phyloP scores from a whole-genome alignment of 1,139 yeast genomes.

The Meyerozyma sp. region DNA sequence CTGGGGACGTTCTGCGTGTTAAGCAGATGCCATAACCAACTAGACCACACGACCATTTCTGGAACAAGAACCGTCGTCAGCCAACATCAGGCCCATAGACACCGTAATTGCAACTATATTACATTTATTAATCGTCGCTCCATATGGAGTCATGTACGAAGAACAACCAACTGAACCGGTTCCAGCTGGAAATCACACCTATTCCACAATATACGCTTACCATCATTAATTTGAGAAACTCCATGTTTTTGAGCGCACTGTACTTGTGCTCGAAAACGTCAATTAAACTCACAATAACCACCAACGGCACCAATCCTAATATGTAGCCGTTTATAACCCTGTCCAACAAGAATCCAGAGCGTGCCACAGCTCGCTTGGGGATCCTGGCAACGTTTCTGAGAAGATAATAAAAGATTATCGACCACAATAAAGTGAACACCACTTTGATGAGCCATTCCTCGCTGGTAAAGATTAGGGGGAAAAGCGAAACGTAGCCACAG shows the following conservation, averaged over 20 bases:
- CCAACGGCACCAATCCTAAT: slow-evolving; percentile 62
- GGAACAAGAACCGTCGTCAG: background rate
- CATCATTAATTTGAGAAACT: slow-evolving; percentile 75
- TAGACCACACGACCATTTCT: slow-evolving; percentile 62
- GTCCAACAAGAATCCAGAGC: slow-evolving; percentile 54
- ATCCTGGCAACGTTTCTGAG: slow-evolving; percentile 61
- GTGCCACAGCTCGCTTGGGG: slow-evolving; percentile 42
- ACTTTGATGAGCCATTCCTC: slow-evolving; percentile 75
- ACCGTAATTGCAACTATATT: background rate
- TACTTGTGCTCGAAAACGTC: slow-evolving; percentile 53
- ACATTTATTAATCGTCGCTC: slow-evolving; percentile 19
- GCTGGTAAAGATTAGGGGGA: slow-evolving; percentile 81
- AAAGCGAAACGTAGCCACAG: slow-evolving; percentile 82
- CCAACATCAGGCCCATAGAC: background rate
- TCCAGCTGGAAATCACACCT: slow-evolving; percentile 86
- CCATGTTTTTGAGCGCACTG: slow-evolving; percentile 46
- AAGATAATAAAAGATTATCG: slow-evolving; percentile 67
- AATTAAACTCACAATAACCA: slow-evolving; percentile 47
- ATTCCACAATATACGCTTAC: slow-evolving; percentile 82
- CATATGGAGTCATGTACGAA: slow-evolving; percentile 70
- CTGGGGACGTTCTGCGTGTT: slow-evolving; percentile 99
- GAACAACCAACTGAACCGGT: slow-evolving; percentile 83
- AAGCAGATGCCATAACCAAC: slow-evolving; percentile 99
- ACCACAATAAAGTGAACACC: slow-evolving; percentile 82
- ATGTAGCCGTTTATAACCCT: slow-evolving; percentile 65